phyloP scores from a whole-genome alignment of 352 stramenopile genomes.

The Globisporangium cylindrosporum region DNA sequence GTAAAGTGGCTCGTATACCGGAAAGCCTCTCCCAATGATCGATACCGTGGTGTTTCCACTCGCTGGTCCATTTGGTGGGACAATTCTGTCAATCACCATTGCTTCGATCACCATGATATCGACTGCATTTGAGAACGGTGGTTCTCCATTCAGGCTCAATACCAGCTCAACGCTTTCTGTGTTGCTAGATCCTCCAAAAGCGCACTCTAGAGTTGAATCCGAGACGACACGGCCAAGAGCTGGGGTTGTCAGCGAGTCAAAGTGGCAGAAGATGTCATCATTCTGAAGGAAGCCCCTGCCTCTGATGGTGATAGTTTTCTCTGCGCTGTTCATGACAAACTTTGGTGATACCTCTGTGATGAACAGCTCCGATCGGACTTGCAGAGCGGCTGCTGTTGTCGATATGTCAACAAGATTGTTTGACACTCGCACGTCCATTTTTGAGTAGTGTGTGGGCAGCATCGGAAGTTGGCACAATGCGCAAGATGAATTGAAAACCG shows the following conservation, averaged over 20 bases:
- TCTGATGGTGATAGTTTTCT: background rate
- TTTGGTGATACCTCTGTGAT: conserved; percentile 7
- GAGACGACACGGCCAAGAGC: conserved; percentile 4
- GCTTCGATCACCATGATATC: background rate
- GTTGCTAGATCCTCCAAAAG: background rate
- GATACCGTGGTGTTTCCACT: background rate
- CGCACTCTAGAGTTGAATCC: conserved; percentile 2
- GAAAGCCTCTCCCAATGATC: background rate
- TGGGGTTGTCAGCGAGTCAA: background rate
- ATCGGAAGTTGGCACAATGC: background rate
- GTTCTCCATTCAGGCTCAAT: background rate
- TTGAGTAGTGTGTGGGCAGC: background rate
- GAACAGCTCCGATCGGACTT: background rate
- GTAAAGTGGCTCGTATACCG: conserved; percentile 8
- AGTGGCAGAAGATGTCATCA: conserved; percentile 2
- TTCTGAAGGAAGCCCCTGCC: background rate
- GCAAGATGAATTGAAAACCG: background rate
- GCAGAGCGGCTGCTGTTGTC: background rate
- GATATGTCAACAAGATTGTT: background rate
- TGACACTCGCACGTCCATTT: background rate
- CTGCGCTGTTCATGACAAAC: background rate
- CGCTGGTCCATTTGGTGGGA: background rate
- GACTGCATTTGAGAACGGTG: background rate
- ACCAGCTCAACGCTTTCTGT: background rate
- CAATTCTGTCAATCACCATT: conserved; percentile 6